phyloP scores from a whole-genome alignment of 495 filamentous ascomycete genomes.

The Annulohypoxylon bovei region DNA sequence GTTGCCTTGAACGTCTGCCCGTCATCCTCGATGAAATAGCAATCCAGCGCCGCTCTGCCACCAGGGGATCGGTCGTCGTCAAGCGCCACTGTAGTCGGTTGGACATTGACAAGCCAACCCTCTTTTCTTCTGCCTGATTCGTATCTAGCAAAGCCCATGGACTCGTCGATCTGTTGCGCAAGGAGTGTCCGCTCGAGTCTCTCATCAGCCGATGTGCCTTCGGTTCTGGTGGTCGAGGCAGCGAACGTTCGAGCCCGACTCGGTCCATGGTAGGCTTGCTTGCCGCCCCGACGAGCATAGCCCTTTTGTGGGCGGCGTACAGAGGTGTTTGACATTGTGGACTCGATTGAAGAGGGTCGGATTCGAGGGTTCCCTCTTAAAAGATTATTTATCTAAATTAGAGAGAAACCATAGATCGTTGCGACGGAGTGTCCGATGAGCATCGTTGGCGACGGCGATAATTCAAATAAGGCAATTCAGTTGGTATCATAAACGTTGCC shows the following conservation, averaged over 20 bases:
- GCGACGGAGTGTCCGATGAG: not conserved
- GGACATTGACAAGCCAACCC: conserved; percentile 96
- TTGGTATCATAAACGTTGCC: not conserved
- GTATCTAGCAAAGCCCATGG: conserved; percentile 91
- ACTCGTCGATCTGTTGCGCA: conserved; percentile 91
- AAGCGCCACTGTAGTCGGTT: conserved; percentile 75
- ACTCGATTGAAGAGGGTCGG: conserved; percentile 4
- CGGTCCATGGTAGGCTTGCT: conserved; percentile 64
- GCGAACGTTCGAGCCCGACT: conserved; percentile 74
- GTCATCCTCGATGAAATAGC: conserved; percentile 95
- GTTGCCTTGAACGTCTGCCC: conserved; percentile 96
- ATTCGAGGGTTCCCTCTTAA: conserved; percentile 6
- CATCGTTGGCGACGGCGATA: conserved; percentile 26
- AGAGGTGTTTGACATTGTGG: conserved; percentile 59
- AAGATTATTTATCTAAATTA: conserved; percentile 19
- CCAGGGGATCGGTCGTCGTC: conserved; percentile 81
- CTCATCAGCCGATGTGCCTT: conserved; percentile 85
- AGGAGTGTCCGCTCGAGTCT: conserved; percentile 85
- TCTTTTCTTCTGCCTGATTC: conserved; percentile 86
- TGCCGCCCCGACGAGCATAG: conserved; percentile 61
- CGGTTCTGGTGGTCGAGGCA: conserved; percentile 75
- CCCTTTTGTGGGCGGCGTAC: conserved; percentile 61
- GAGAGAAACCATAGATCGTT: conserved; percentile 5
- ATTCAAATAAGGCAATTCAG: conserved; percentile 3
- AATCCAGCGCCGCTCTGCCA: conserved; percentile 91